A percentile compares a stretch with the other conserved stretches of the same genome.
These are phyloP conservation scores for Arabidopsis hybrid DNA, from an alignment of 441 rosid species.

Conservation along the genomic window DNA sequence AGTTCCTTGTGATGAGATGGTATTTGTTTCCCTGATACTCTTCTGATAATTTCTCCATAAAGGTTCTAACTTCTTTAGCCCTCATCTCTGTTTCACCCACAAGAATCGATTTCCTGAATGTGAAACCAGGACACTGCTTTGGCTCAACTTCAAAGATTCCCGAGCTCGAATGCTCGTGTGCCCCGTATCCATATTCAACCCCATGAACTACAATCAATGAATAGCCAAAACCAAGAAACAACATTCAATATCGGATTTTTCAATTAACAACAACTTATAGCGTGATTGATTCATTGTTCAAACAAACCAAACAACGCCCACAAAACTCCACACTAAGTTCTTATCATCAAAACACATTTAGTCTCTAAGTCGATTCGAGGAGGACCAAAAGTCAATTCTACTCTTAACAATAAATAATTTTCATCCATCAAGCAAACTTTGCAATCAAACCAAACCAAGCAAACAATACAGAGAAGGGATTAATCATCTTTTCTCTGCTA, in stretches of 20 bases:
- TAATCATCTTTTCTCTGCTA: neutral
- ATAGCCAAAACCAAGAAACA: neutral
- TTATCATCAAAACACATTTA: constrained; percentile 5
- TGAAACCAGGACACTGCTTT: constrained; percentile 85
- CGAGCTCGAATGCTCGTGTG: constrained; percentile 72
- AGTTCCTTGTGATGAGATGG: constrained; percentile 89
- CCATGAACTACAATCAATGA: constrained; percentile 65
- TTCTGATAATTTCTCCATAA: constrained; percentile 78
- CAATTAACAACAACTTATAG: neutral
- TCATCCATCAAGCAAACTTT: constrained; percentile 1
- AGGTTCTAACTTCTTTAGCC: constrained; percentile 65
- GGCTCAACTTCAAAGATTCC: constrained; percentile 98
- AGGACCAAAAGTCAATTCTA: constrained; percentile 14
- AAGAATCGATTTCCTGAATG: constrained; percentile 83
- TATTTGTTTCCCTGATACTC: constrained; percentile 77
- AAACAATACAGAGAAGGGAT: neutral
- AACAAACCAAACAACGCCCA: constrained; percentile 9
- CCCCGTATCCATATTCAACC: constrained; percentile 92
- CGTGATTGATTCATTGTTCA: neutral
- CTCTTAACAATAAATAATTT: neutral
- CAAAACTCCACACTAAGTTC: neutral
- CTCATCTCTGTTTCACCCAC: constrained; percentile 87
- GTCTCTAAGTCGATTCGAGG: constrained; percentile 8
- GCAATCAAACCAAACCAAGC: neutral
- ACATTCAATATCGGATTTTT: neutral